Evolutionary conservation across 2,329 filamentous ascomycete genomes (phyloP), one percentile per base, ranked within the genome.

Genomic region (Fusarium sp.): DNA sequence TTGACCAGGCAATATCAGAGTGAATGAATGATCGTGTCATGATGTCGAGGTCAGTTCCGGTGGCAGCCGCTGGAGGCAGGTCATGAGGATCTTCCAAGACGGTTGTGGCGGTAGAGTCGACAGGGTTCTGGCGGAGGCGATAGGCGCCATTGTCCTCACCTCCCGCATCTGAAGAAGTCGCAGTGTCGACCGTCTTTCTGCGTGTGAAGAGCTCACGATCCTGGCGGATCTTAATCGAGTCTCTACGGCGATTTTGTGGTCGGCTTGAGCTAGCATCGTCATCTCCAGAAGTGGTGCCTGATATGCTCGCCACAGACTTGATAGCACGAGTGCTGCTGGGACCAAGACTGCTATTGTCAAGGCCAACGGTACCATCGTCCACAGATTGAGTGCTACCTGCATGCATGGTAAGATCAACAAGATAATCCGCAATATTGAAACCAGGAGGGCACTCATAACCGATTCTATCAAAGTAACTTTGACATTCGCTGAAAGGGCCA

Each of bases 351-450:
- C 87, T 82, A 4, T 84, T 87, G 66, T 92, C 90, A 10, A 81
- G 74, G 8, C 79, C 76, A 36, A 84, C 60, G 11, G 81, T 78
- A 15, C 86, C 87, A 55, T 90, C 87, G 33, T 90, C 86, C 25
- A 76, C 33, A 4, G 87, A 80, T 9, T 85, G 81, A 20, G 83
- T 86, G 42, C 85, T 84, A 59, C 92, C 88, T 23, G 94, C 94
- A 77, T 99, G 96, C 95, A 99, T 98, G 0, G 96, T 98, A 39
- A 99, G 85, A 77, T 99, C 96, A 29, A 99, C 94, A 7, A 99
- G 87, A 75, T 97, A 99, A 77, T 99, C 96, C 6, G 96, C 96
- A 78, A 99, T 98, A 75, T 99, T 99, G 86, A 98, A 99, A 4
- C 96, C 96, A 23, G 94, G 91, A 13, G 96, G 96, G 75, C 96